Percentiles rank a stretch among this genome's conserved stretches.
phyloP scores from a whole-genome alignment of 768 basidiomycete species.

The Lactarius indigo region DNA sequence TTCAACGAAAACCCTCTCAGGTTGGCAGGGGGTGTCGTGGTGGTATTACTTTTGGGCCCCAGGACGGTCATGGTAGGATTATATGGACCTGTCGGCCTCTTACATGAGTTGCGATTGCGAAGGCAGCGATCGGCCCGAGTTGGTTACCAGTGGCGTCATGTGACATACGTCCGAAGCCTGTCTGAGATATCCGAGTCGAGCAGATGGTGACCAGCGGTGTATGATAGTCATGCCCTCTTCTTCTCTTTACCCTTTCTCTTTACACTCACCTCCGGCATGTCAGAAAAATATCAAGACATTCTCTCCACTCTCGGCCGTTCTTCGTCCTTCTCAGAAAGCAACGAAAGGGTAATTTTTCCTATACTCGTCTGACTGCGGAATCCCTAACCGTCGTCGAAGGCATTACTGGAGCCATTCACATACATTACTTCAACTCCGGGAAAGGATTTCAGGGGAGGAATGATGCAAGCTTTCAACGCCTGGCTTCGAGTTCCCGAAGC shows the following conservation, averaged over 20 bases:
- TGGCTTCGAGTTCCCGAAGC: constrained; percentile 83
- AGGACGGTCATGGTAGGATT: too few relatives aligned
- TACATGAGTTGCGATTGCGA: too few relatives aligned
- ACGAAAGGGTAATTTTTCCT: constrained; percentile 9
- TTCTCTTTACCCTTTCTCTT: not conserved
- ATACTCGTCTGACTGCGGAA: not conserved
- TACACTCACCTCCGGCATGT: constrained; percentile 3
- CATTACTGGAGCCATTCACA: constrained; percentile 80
- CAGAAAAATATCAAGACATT: constrained; percentile 22
- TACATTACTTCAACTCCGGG: constrained; percentile 84
- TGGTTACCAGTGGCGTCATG: not conserved
- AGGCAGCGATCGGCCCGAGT: too few relatives aligned
- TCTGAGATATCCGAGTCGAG: not conserved
- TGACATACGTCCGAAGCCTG: not conserved
- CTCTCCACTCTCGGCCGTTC: constrained; percentile 12
- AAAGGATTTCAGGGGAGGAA: constrained; percentile 83
- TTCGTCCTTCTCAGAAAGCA: constrained; percentile 10
- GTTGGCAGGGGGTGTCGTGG: too few relatives aligned
- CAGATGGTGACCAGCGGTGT: not conserved
- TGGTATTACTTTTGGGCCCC: too few relatives aligned
- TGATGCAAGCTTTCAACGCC: constrained; percentile 89
- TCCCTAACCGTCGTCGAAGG: constrained; percentile 30
- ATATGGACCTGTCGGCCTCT: too few relatives aligned
- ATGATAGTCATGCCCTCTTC: not conserved
- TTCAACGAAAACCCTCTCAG: not conserved